Base-by-base conservation (phyloP, 1,284 basidiomycete genomes). In the Singerocomus inundabilis region DNA sequence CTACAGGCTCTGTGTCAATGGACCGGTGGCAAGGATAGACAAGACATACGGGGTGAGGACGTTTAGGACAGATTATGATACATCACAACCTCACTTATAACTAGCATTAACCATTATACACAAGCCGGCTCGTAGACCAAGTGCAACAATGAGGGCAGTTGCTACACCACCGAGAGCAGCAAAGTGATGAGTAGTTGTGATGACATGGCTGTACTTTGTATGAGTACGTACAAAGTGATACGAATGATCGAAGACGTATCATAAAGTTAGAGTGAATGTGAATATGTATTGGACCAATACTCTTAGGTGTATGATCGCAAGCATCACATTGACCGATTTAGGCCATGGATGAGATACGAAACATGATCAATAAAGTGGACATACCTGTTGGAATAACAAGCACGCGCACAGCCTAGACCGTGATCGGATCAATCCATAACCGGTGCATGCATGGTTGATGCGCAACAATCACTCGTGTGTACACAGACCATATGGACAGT, bases 121-220 rank as follows among this genome's bases (percentile, higher is more conserved):
- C 43, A 86, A 63, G 7, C 84, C 84, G 0, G 79, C 78, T 54
- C 71, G 67, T 1, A 83, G 82, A 0, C 84, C 84, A n/a, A 86
- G 72, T 1, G 73, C 80, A 12, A 81, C 77, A 43, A 82, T 75
- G 58, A 80, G 81, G 0, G 77, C 76, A 0, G 73, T 73, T 18
- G 69, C 51, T 42, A 72, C 44, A 8, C 66, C 66, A 5, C 76
- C 76, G 6, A 79, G 60, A 16, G 72, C 68, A 42, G 67, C 66
- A 48, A 78, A 78, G 54, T 74, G 75, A 15, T 78, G 49, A 18
- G 70, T 76, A 1, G 69, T 72, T 5, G 73, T 74, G 32, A 76
- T 57, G 5, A 69, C 59, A 57, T 78, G 72, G 6, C 77, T 79
- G 34, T 29, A 34, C 30, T 26, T 43, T 24, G 47, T 31, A 7